These are phyloP conservation scores for Colletotrichum chlorophyti DNA, from an alignment of 2,329 filamentous ascomycete species.

Conservation along the genomic window DNA sequence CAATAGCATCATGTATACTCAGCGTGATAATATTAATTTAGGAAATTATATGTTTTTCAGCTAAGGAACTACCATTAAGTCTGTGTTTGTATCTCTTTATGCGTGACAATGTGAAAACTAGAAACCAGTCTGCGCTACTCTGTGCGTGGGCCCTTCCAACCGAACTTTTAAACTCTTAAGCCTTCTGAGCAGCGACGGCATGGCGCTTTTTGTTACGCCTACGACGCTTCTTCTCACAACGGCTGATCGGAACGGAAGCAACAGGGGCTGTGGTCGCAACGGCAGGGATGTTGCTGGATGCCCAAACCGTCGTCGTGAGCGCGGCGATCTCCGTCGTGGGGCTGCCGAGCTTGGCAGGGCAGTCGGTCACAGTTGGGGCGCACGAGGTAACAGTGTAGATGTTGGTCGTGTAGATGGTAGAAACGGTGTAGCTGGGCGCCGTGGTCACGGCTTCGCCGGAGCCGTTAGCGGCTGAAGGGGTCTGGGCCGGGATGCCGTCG, in stretches of 20 bases:
- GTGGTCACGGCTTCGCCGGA: background rate
- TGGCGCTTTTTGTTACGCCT: background rate
- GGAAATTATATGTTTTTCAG: no score
- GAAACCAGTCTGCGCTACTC: no score
- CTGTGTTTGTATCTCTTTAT: no score
- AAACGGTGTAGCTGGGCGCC: conserved; percentile 11
- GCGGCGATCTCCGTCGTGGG: conserved; percentile 45
- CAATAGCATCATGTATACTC: no score
- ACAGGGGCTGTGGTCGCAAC: background rate
- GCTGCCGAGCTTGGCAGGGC: background rate
- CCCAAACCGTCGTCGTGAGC: conserved; percentile 46
- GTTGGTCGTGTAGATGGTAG: conserved; percentile 26
- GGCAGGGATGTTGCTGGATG: background rate
- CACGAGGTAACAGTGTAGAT: conserved; percentile 28
- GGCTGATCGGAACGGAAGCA: background rate
- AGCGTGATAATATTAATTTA: no score
- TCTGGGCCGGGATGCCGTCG: background rate
- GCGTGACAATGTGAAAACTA: no score
- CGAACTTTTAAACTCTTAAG: no score
- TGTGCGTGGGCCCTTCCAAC: no score
- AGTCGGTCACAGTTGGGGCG: conserved; percentile 16
- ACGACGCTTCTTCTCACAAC: background rate
- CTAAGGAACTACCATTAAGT: no score
- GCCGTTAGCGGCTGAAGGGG: background rate
- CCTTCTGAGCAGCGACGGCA: background rate